Base-by-base conservation (phyloP, 2,329 filamentous ascomycete genomes). In the Alternaria metachromatica region DNA sequence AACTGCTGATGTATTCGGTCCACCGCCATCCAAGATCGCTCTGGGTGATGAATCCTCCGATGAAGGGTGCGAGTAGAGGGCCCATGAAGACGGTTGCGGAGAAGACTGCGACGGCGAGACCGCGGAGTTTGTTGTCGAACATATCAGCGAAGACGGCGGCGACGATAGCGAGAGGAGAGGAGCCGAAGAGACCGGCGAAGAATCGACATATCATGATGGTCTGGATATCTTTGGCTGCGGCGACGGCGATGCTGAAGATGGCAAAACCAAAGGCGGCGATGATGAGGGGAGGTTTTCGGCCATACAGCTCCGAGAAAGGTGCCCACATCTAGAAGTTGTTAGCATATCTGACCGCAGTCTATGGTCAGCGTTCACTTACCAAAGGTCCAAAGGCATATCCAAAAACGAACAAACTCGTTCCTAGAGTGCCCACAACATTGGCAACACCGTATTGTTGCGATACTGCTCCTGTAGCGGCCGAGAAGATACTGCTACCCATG, bases 131-230 rank as follows among this genome's bases (percentile, higher is more conserved):
- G 67, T 86, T 86, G 70, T 85, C 79, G 68, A 86, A 87, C 79
- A 87, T 87, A 66, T 87, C 86, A 2, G 85, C 84, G 64, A 87
- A 88, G 9, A 88, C 82, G 6, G 85, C 85, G 8, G 84, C 85
- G 5, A 87, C 85, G 5, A 78, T 76, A 5, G 85, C 82, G 18
- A 87, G 73, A 0, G 85, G 85, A 62, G 82, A 85, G n/a, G 85
- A 84, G 6, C 84, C 85, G 67, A 86, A 87, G 55, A 86, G 80
- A 11, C 85, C 85, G 9, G 81, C 82, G 68, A 85, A 87, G 73
- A 87, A 87, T 5, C 85, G 83, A 65, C 82, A 85, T 28, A 87
- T 80, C 68, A 87, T 77, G 33, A 87, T 72, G 0, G 85, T 87
- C 66, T 87, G 85, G 0, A 86, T 75, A 63, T 87, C 85, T 67